These are phyloP conservation scores for Ophiognomonia clavigignenti-juglandacearum DNA, from an alignment of 2,329 filamentous ascomycete genomes.

Conservation along the genomic window DNA sequence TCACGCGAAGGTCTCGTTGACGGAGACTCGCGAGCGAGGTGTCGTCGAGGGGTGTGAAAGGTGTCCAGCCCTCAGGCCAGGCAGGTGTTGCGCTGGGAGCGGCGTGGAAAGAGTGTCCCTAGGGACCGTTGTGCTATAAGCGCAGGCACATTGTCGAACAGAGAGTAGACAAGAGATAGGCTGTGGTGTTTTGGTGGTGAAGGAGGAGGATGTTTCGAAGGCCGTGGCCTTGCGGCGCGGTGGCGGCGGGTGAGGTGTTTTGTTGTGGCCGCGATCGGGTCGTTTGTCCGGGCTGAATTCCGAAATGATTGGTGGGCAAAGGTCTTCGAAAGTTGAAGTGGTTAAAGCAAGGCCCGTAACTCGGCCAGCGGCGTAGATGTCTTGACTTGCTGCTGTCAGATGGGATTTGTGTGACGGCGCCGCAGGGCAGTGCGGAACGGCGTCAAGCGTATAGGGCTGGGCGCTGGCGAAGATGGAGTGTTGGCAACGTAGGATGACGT, in stretches of 20 bases:
- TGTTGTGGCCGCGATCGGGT: too few relatives aligned
- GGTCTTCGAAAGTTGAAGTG: too few relatives aligned
- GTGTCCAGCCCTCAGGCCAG: constrained; percentile 12
- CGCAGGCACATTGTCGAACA: constrained; percentile 22
- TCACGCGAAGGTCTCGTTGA: constrained; percentile 2
- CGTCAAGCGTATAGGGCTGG: too few relatives aligned
- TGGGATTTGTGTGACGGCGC: too few relatives aligned
- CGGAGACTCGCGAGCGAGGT: background rate
- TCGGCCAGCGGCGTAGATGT: too few relatives aligned
- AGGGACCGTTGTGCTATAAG: constrained; percentile 36
- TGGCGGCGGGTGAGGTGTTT: background rate
- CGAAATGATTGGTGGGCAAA: too few relatives aligned
- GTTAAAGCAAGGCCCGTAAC: too few relatives aligned
- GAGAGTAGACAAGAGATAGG: constrained; percentile 7
- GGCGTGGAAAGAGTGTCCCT: constrained; percentile 33
- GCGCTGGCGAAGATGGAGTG: too few relatives aligned
- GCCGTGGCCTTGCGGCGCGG: constrained; percentile 7
- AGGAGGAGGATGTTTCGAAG: constrained; percentile 7
- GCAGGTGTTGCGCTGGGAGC: constrained; percentile 17
- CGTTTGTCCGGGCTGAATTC: too few relatives aligned
- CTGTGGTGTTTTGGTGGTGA: constrained; percentile 8
- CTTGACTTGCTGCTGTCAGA: too few relatives aligned
- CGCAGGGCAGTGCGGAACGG: too few relatives aligned
- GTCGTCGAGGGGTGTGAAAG: constrained; percentile 3
- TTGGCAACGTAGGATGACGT: too few relatives aligned